These are phyloP conservation scores for Fusarium domesticum DNA, from an alignment of 2,329 filamentous ascomycete species.

Conservation along the genomic window DNA sequence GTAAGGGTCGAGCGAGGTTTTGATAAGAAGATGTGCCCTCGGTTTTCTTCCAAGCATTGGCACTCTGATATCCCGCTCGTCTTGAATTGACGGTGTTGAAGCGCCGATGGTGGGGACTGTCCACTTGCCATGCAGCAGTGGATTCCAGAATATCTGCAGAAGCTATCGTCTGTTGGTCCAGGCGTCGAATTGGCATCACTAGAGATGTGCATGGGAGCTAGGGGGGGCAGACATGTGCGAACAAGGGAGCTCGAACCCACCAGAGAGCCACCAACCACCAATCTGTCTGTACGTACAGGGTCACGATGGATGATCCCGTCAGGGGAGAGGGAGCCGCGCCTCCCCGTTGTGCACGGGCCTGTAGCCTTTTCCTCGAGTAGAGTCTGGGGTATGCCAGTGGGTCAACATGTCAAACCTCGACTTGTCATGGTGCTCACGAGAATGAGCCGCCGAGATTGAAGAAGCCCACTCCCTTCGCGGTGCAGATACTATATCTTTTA, in stretches of 20 bases:
- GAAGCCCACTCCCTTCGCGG: conserved; percentile 10
- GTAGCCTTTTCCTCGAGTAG: conserved; percentile 2
- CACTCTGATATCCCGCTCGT: neutral
- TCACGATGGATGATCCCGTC: neutral
- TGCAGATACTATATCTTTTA: conserved; percentile 3
- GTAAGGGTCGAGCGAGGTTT: neutral
- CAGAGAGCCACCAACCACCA: neutral
- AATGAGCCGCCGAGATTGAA: conserved; percentile 16
- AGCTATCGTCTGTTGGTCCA: neutral
- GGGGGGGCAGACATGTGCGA: neutral
- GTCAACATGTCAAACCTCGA: conserved; percentile 6
- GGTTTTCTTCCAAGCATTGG: no score
- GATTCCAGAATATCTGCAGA: neutral
- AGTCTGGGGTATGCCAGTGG: conserved; percentile 17
- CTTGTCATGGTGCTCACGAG: conserved; percentile 12
- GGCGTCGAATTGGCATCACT: neutral
- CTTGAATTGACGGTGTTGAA: neutral
- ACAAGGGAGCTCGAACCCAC: neutral
- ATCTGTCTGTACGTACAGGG: neutral
- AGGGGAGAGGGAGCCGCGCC: neutral
- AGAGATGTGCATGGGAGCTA: neutral
- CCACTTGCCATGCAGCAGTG: neutral
- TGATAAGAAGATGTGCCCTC: neutral
- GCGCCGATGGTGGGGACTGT: neutral
- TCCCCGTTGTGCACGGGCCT: neutral